Conservation (phyloP, 2,329 filamentous ascomycete species). For the Xylaria digitata region DNA sequence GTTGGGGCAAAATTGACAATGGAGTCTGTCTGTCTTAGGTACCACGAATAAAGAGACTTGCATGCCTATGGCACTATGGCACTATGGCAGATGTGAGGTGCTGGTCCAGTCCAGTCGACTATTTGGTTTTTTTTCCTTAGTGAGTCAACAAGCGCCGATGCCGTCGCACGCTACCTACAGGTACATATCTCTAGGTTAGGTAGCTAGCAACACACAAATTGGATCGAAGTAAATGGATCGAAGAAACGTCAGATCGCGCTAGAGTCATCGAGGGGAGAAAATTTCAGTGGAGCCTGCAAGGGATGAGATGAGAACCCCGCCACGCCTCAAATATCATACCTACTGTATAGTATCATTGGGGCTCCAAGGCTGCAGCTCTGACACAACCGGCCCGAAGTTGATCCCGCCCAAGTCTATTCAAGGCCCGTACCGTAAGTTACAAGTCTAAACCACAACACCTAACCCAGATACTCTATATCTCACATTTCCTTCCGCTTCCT, state of each 20-base stretch:
- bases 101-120: background rate
- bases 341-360: background rate
- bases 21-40: background rate
- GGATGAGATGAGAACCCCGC: slow-evolving; percentile 10
- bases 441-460: no score
- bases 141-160: slow-evolving; percentile 39
- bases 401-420: background rate
- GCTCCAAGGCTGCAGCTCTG: slow-evolving; percentile 7
- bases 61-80: background rate
- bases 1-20: background rate
- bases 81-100: background rate
- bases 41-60: background rate
- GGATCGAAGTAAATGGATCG: no score
- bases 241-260: slow-evolving; percentile 13
- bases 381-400: slow-evolving; percentile 17
- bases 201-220: no score
- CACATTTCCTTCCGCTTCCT: no score
- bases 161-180: slow-evolving; percentile 7
- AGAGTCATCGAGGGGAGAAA: slow-evolving; percentile 5
- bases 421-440: no score
- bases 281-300: slow-evolving; percentile 15
- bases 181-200: no score
- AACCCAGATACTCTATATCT: no score
- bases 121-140: slow-evolving; percentile 8
- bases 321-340: no score